Percentiles rank a stretch among this genome's conserved stretches.
Conservation (phyloP, 2,329 filamentous ascomycete species). For the Colletotrichum sojae region DNA sequence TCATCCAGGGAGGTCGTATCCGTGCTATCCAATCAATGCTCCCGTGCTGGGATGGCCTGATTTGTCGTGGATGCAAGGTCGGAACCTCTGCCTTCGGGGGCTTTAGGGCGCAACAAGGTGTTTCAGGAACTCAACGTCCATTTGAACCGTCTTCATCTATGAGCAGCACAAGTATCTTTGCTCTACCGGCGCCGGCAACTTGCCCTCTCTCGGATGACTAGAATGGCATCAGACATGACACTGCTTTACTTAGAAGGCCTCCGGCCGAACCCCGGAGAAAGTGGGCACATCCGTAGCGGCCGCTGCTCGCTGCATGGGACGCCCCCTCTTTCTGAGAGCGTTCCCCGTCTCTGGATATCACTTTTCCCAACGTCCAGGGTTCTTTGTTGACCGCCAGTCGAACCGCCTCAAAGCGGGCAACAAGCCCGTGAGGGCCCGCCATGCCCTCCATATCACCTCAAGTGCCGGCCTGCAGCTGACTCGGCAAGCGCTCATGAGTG, state of each 20-base stretch:
- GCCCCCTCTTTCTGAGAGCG: slow-evolving; percentile 13
- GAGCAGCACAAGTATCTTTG: slow-evolving; percentile 1
- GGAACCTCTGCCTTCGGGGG: slow-evolving; percentile 15
- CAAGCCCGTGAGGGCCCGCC: slow-evolving; percentile 18
- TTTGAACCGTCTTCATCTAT: background rate
- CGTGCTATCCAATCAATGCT: slow-evolving; percentile 16
- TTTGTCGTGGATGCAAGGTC: slow-evolving; percentile 23
- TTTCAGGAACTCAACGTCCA: slow-evolving; percentile 30
- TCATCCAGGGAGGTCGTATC: slow-evolving; percentile 10
- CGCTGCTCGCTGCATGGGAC: background rate
- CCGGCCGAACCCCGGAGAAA: background rate
- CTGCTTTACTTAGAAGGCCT: background rate
- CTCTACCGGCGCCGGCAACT: background rate
- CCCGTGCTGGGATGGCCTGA: slow-evolving; percentile 31
- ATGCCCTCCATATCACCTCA: background rate
- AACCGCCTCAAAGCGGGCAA: slow-evolving; percentile 8
- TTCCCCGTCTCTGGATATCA: slow-evolving; percentile 4
- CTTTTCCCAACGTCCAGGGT: slow-evolving; percentile 11
- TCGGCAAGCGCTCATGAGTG: slow-evolving; percentile 18
- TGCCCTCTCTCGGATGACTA: background rate
- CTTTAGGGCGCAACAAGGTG: slow-evolving; percentile 14
- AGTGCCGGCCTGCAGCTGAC: slow-evolving; percentile 14
- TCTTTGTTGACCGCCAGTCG: slow-evolving; percentile 27
- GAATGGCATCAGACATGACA: background rate
- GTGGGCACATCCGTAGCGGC: slow-evolving; percentile 13